A percentile compares a stretch with the other conserved stretches of the same genome.
phyloP scores from a whole-genome alignment of 441 rosid species.

The Geranium incanum region DNA sequence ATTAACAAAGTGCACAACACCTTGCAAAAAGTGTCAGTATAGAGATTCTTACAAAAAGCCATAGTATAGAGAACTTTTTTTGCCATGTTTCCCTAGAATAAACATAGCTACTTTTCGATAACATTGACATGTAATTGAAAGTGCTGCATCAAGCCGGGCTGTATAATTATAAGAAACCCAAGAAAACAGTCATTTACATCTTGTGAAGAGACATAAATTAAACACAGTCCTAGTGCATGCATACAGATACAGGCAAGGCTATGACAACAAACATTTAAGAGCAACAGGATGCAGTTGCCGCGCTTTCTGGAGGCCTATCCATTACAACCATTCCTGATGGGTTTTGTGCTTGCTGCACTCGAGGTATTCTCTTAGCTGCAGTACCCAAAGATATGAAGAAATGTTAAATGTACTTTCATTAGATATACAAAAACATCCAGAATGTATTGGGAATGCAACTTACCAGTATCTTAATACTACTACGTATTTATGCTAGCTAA shows the following conservation, averaged over 20 bases:
- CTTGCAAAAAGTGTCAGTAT: no score
- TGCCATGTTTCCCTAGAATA: no score
- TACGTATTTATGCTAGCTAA: no score
- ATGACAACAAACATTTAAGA: conserved; percentile 27
- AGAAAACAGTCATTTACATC: not conserved
- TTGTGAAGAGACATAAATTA: not conserved
- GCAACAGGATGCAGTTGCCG: conserved; percentile 72
- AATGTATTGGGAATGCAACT: no score
- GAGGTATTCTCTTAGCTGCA: conserved; percentile 68
- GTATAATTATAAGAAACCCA: not conserved
- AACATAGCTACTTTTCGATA: no score
- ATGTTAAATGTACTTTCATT: not conserved
- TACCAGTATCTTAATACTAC: no score
- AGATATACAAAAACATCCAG: no score
- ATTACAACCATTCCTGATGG: conserved; percentile 85
- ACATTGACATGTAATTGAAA: no score
- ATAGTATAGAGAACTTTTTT: no score
- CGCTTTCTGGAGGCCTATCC: conserved; percentile 68
- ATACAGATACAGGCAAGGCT: conserved; percentile 10
- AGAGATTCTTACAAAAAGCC: no score
- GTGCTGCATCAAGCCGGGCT: no score
- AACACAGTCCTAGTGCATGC: conserved; percentile 6
- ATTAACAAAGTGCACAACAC: no score
- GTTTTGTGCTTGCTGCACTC: conserved; percentile 77
- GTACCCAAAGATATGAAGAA: conserved; percentile 16